Evolutionary conservation across 2,329 filamentous ascomycete species (phyloP).

Genomic region (Pestalotiopsis sp.): DNA sequence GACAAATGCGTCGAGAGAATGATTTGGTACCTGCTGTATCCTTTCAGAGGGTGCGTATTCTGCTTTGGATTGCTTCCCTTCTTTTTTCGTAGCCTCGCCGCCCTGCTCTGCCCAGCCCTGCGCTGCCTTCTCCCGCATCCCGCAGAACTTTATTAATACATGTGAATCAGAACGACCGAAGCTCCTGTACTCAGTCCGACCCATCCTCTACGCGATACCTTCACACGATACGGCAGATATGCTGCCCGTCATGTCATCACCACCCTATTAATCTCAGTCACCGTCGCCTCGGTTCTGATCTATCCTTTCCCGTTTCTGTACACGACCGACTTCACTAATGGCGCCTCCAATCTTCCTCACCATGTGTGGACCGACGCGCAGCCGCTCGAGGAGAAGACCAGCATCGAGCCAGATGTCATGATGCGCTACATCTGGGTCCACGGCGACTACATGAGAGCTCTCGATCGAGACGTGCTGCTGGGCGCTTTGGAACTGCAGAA

Average conservation of each 20-base stretch:
- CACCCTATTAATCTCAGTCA: constrained; percentile 73
- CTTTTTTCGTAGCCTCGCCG: background rate
- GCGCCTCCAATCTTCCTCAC: constrained; percentile 70
- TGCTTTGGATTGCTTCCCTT: background rate
- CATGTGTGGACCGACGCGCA: constrained; percentile 81
- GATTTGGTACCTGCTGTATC: constrained; percentile 79
- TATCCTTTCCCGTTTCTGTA: constrained; percentile 78
- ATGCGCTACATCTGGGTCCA: constrained; percentile 84
- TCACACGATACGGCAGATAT: constrained; percentile 69
- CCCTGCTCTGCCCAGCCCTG: background rate
- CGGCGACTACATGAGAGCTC: constrained; percentile 76
- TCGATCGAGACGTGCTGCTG: constrained; percentile 64
- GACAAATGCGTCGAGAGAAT: constrained; percentile 39
- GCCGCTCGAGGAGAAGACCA: constrained; percentile 53
- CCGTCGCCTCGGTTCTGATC: constrained; percentile 67
- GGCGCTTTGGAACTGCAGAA: constrained; percentile 71
- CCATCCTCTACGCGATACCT: constrained; percentile 65
- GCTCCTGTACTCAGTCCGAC: constrained; percentile 64
- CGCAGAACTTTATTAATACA: constrained; percentile 6
- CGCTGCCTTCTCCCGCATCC: constrained; percentile 9
- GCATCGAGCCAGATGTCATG: constrained; percentile 66
- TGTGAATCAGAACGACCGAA: constrained; percentile 64
- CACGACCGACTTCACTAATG: constrained; percentile 69
- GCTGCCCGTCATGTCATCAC: constrained; percentile 73
- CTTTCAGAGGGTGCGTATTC: constrained; percentile 69